phyloP scores from a whole-genome alignment of 2,329 filamentous ascomycete genomes.

The Colletotrichum kahawae region DNA sequence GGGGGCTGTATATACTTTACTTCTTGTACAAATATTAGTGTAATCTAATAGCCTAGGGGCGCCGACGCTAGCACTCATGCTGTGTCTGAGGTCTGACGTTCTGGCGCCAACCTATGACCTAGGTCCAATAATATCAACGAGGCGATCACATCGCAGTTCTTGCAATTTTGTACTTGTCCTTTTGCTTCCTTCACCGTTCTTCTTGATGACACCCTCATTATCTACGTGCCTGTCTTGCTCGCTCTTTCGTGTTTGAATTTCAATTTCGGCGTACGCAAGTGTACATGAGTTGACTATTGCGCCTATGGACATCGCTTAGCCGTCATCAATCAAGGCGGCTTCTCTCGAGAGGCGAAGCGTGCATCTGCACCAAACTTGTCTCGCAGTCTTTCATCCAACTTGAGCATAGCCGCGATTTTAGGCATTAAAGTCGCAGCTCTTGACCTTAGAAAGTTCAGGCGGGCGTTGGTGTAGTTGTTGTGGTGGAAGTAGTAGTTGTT shows the following conservation, averaged over 20 bases:
- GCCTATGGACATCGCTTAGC: neutral
- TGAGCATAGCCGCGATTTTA: neutral
- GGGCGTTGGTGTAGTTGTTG: neutral
- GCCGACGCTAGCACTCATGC: neutral
- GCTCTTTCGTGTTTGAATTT: fast-evolving
- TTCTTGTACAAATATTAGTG: neutral
- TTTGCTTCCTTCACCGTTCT: neutral
- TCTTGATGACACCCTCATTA: fast-evolving
- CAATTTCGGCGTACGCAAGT: neutral
- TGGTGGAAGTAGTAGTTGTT: neutral
- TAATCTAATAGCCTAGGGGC: neutral
- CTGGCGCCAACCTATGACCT: neutral
- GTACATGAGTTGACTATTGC: neutral
- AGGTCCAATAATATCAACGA: neutral
- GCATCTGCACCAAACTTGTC: neutral
- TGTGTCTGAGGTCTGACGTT: neutral
- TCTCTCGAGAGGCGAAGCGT: neutral
- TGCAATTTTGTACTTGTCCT: neutral
- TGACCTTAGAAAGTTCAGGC: neutral
- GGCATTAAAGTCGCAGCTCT: neutral
- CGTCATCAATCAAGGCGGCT: neutral
- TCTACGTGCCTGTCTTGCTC: neutral
- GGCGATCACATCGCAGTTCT: neutral
- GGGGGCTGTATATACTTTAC: neutral
- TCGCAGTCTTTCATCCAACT: neutral